A percentile compares a stretch with the other conserved stretches of the same genome.
These are phyloP conservation scores for Chaetomium cochliodes DNA, from an alignment of 495 filamentous ascomycete genomes.

Conservation along the genomic window DNA sequence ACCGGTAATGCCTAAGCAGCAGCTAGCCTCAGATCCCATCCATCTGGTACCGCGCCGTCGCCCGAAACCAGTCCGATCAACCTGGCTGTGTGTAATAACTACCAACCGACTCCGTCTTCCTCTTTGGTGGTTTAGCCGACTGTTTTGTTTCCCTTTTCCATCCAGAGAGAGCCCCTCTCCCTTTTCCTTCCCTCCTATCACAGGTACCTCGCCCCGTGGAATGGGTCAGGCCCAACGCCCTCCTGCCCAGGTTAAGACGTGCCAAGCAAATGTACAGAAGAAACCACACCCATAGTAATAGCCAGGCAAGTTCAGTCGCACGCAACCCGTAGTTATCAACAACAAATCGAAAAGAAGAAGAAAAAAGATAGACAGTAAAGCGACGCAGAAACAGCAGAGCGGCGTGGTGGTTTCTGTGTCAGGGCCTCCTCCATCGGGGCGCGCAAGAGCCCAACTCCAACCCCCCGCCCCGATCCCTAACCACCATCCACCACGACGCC, in stretches of 20 bases:
- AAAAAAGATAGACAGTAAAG: not conserved
- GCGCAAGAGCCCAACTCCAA: not conserved
- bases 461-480: not conserved
- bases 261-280: conserved; percentile 7
- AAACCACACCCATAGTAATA: not conserved
- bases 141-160: not conserved
- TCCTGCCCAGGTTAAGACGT: not conserved
- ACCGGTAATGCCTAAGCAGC: not conserved
- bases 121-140: conserved; percentile 1
- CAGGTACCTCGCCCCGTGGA: not conserved
- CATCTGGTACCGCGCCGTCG: not conserved
- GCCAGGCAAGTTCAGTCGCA: not conserved
- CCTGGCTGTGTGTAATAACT: not conserved
- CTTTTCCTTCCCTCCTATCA: not conserved
- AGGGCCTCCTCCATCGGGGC: not conserved
- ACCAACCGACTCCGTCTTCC: not conserved
- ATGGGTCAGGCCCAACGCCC: not conserved
- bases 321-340: not conserved
- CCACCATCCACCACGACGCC: not conserved
- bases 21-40: conserved; percentile 1
- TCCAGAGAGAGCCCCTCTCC: not conserved
- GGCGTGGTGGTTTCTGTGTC: not conserved
- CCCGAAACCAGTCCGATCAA: conserved; percentile 1
- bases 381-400: not conserved
- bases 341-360: not conserved